Evolutionary conservation across 208 protist species (phyloP), one percentile per base, ranked within the genome.

Genomic region (Trypanosoma cruzi): DNA sequence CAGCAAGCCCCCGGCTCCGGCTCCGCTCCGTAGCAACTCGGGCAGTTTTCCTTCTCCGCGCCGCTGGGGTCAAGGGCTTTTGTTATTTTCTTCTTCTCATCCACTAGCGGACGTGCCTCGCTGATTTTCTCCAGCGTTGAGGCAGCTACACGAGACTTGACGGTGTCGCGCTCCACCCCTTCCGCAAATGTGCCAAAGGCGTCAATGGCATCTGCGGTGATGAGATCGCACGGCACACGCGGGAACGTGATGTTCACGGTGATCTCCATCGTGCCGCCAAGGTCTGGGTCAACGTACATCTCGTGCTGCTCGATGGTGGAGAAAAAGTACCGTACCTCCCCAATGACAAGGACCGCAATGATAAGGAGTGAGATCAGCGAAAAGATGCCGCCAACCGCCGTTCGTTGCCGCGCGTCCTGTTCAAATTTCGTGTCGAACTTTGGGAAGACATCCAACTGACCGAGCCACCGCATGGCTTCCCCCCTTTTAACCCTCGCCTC

Each of bases 391-490:
- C 86, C 86, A 18, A 67, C 22, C 22, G 75, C 71, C 37, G 81
- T 88, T 48, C 84, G 74, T 50, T 94, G 86, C 54, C 77, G 81
- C 36, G 73, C 85, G 78, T 83, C 92, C 73, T 84, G 75, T 64
- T 90, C 78, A 57, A 96, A 96, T 57, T 92, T 88, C 31, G 86
- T 81, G 44, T 94, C 80, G 28, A 93, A 96, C 76, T 98, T 98
- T 40, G 92, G 85, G 64, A 96, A 98, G 22, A 93, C 84, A 73
- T 98, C 92, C 24, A 98, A 69, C 1, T 50, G 59, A 62, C 80
- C 73, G 0, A 94, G 55, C 44, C 61, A 54, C 34, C 57, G 69
- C 34, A 16, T 78, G 11, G 8, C 34, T 28, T 32, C 28, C n/a
- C n/a, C n/a, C n/a, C 32, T 68, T 4, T 55, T 34, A 4, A 37